These are phyloP conservation scores for Dissophora globulifera DNA, from an alignment of 192 early-diverging fungal genomes.

Conservation along the genomic window DNA sequence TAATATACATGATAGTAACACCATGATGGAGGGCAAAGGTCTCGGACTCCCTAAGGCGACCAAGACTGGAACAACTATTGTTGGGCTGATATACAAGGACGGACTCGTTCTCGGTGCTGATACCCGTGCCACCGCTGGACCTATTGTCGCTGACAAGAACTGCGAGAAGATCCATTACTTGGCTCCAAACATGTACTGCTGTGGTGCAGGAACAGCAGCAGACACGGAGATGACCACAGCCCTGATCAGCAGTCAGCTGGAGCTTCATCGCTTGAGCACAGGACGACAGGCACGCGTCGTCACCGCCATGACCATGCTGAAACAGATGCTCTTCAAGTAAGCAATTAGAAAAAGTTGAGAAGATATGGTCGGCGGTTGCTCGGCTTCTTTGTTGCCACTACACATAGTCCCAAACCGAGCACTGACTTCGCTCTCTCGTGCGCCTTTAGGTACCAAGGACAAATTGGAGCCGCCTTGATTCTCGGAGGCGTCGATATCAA, in stretches of 20 bases:
- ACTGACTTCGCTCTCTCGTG: background rate
- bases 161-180: conserved; percentile 99
- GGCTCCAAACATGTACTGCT: conserved; percentile 98
- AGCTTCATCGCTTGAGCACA: conserved; percentile 91
- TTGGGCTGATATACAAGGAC: conserved; percentile 93
- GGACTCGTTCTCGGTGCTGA: conserved; percentile 96
- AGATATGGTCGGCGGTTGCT: background rate
- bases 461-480: conserved; percentile 94
- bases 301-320: conserved; percentile 96
- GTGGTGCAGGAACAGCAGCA: conserved; percentile 98
- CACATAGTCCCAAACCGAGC: no score
- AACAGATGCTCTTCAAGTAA: conserved; percentile 94
- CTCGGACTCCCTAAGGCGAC: conserved; percentile 82
- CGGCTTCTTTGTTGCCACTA: no score
- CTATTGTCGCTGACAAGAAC: conserved; percentile 99
- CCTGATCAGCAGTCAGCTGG: conserved; percentile 93
- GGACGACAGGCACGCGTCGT: conserved; percentile 88
- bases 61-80: conserved; percentile 98
- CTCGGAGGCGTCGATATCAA: conserved; percentile 92
- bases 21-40: conserved; percentile 80
- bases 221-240: conserved; percentile 97
- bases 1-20: conserved; percentile 68
- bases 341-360: background rate
- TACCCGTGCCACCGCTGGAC: conserved; percentile 94
- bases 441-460: conserved; percentile 85